Evolutionary conservation across 352 stramenopile genomes (phyloP), one percentile per base, ranked within the genome.

Genomic region (Pythium phragmiticola): DNA sequence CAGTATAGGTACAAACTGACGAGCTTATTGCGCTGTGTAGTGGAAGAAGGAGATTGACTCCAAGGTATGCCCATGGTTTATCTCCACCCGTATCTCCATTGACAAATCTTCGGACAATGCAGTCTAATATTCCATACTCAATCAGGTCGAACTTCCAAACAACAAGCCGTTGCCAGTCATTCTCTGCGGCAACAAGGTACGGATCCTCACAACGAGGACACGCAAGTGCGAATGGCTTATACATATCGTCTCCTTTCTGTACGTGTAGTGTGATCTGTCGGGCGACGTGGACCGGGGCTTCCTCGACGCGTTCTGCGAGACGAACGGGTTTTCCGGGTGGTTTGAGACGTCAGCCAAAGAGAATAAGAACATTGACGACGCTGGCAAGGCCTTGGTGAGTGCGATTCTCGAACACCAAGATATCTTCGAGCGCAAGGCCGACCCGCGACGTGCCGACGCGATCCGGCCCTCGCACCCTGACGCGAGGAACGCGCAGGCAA

Each of bases 41-140:
- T 98, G 93, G 93, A 98, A 98, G 73, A 89, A 89, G 30, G 90
- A 98, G 63, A 94, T 98, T 51, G 91, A 97, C 62, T 91, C 92
- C 6, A 97, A 98, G 72, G 89, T 84, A 33, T 13, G 14, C 14
- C 19, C 3, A 30, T 33, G 17, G 1, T 59, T 28, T 39, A 42
- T 17, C 21, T 23, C 21, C 8, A 8, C 39, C 1, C 13, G 21
- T 39, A 5, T 34, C 7, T 49, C 8, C 17, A 7, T 9, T 26
- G 16, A 46, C 43, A 46, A 26, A 57, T 43, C 51, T 1, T 50
- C 4, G 17, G 30, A 82, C 11, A 16, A 16, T 46, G 7, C 6
- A 3, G 7, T 14, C 46, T 52, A 52, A 52, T 33, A n/a, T 49
- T 52, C 7, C 8, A 7, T 9, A 11, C 6, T 57, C 17, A 30